phyloP scores from a whole-genome alignment of 495 filamentous ascomycete genomes.

The Podospora anserina region DNA sequence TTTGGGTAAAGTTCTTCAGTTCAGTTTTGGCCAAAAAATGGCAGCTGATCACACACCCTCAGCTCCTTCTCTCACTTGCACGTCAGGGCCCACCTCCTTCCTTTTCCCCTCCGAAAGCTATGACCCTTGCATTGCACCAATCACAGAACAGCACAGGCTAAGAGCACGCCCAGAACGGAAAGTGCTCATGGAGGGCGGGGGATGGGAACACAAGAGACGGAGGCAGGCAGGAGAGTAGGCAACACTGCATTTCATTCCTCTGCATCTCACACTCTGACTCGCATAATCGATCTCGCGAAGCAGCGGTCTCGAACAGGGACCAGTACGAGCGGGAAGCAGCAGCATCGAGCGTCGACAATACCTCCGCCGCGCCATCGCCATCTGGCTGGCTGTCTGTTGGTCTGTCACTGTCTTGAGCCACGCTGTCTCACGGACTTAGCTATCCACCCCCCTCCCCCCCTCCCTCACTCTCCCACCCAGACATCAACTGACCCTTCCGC shows the following conservation, averaged over 20 bases:
- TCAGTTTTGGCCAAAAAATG: too few species aligned
- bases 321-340: slow-evolving; percentile 21
- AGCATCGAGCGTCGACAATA: slow-evolving; percentile 20
- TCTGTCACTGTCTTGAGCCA: not conserved
- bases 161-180: not conserved
- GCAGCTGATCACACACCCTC: too few species aligned
- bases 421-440: slow-evolving; percentile 10
- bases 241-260: slow-evolving; percentile 11
- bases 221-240: slow-evolving; percentile 5
- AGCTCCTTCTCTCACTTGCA: too few species aligned
- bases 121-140: not conserved
- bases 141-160: not conserved
- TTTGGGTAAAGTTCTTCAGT: too few species aligned
- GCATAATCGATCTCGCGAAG: slow-evolving; percentile 25
- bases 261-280: slow-evolving; percentile 19
- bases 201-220: not conserved
- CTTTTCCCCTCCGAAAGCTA: not conserved
- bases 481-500: not conserved
- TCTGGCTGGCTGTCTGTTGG: not conserved
- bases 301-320: slow-evolving; percentile 11
- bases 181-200: not conserved
- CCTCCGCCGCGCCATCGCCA: not conserved
- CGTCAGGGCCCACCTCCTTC: not conserved
- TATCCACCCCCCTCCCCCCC: not conserved
- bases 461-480: not conserved